Percentiles rank a stretch among this genome's conserved stretches.
Evolutionary conservation across 306 rosid species (phyloP).

Genomic region (Hylodesmum podocarpum): DNA sequence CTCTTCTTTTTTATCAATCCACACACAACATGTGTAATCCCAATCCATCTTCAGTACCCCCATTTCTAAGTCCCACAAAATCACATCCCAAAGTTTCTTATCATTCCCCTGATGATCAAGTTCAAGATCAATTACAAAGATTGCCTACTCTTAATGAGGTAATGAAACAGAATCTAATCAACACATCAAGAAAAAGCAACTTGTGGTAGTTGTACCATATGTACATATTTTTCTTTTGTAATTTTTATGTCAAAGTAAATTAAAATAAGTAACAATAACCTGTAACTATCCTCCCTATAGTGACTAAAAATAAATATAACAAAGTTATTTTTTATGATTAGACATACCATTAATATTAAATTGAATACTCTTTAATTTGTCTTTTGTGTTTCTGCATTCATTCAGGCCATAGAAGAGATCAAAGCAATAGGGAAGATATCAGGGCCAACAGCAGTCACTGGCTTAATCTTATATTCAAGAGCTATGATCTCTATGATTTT

Average conservation of each 20-base stretch:
- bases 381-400: constrained; percentile 16
- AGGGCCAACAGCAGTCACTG: constrained; percentile 79
- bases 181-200: neutral
- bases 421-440: constrained; percentile 83
- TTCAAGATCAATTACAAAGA: constrained; percentile 55
- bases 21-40: constrained; percentile 64
- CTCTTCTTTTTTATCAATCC: constrained; percentile 3
- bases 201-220: neutral
- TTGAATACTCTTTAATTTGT: neutral
- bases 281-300: neutral
- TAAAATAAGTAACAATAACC: neutral
- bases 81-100: constrained; percentile 36
- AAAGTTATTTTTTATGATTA: neutral
- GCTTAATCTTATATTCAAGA: constrained; percentile 73
- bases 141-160: constrained; percentile 93
- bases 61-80: constrained; percentile 55
- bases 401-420: constrained; percentile 78
- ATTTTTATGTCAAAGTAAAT: neutral
- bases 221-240: neutral
- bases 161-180: constrained; percentile 4
- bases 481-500: constrained; percentile 99
- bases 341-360: neutral
- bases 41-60: constrained; percentile 63
- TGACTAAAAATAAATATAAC: constrained; percentile 3
- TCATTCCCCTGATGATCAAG: constrained; percentile 26